phyloP scores from a whole-genome alignment of 345 rosid species.

The Geranium rotundifolium region DNA sequence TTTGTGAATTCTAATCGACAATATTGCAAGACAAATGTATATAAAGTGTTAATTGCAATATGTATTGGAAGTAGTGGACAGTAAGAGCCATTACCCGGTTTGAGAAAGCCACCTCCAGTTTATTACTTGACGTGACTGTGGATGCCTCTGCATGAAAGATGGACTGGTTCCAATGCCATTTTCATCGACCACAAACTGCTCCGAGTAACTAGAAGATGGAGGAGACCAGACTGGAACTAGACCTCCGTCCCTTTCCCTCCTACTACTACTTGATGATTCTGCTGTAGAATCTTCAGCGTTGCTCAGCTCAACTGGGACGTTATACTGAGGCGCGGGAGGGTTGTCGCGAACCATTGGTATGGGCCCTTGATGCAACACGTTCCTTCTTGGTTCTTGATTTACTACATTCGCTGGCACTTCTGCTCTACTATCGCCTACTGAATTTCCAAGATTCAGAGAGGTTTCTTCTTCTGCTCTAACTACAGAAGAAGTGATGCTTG shows the following conservation, averaged over 20 bases:
- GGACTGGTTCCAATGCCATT: constrained; percentile 60
- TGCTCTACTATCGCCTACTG: constrained; percentile 54
- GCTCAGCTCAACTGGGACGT: constrained; percentile 28
- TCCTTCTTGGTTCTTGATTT: constrained; percentile 45
- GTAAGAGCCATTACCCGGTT: constrained; percentile 45
- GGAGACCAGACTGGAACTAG: constrained; percentile 96
- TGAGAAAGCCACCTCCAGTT: constrained; percentile 86
- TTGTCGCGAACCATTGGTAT: constrained; percentile 24
- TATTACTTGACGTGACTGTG: constrained; percentile 64
- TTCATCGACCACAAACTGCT: constrained; percentile 67
- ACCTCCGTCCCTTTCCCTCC: constrained; percentile 91
- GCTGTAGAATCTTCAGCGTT: constrained; percentile 78
- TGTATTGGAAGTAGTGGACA: not conserved
- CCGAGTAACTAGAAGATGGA: constrained; percentile 53
- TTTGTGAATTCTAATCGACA: too few species aligned
- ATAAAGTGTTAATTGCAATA: not conserved
- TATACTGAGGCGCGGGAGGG: constrained; percentile 26
- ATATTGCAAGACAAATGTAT: not conserved
- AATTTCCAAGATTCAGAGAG: constrained; percentile 40
- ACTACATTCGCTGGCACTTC: constrained; percentile 67
- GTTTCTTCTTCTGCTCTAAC: constrained; percentile 72
- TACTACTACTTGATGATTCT: constrained; percentile 66
- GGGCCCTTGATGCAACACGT: constrained; percentile 23
- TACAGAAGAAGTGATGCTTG: constrained; percentile 65
- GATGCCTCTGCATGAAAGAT: constrained; percentile 75